Conservation (phyloP, 2,329 filamentous ascomycete genomes). For the Westerdykella ornata region DNA sequence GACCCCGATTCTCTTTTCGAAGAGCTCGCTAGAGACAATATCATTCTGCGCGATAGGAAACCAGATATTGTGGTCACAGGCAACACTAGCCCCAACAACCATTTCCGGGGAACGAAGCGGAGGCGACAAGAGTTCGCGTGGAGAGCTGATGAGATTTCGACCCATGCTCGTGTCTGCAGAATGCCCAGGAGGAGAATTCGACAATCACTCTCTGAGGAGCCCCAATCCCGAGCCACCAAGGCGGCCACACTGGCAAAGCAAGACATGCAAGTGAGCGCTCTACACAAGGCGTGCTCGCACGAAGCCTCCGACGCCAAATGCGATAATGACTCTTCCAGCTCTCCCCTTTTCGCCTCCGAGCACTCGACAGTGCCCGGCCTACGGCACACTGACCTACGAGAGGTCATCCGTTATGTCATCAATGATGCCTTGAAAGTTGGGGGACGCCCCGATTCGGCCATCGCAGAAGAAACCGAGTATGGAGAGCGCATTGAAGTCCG, state of each 20-base stretch:
- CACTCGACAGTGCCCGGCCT: conserved; percentile 43
- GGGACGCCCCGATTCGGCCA: conserved; percentile 48
- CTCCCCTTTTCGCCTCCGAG: conserved; percentile 32
- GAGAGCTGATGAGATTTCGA: conserved; percentile 14
- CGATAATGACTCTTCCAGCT: conserved; percentile 19
- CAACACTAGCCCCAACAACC: conserved; percentile 36
- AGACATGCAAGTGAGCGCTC: conserved; percentile 10
- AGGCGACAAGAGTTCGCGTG: conserved; percentile 36
- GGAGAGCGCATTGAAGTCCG: conserved; percentile 47
- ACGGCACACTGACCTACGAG: conserved; percentile 43
- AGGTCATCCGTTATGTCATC: conserved; percentile 48
- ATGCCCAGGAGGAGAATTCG: conserved; percentile 22
- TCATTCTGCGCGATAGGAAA: conserved; percentile 31
- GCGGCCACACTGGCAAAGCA: conserved; percentile 11
- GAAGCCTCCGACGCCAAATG: conserved; percentile 16
- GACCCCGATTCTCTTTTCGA: conserved; percentile 46
- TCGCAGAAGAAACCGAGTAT: conserved; percentile 41
- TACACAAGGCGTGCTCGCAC: conserved; percentile 21
- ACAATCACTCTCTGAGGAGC: conserved; percentile 28
- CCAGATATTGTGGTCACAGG: conserved; percentile 42
- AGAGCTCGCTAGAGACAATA: conserved; percentile 23
- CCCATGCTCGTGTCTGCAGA: conserved; percentile 21
- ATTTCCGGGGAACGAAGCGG: conserved; percentile 40
- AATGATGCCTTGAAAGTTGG: conserved; percentile 49
- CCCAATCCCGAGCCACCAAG: conserved; percentile 13